These are phyloP conservation scores for Metschnikowia gelsemii DNA, from an alignment of 805 yeast genomes.

Conservation along the genomic window DNA sequence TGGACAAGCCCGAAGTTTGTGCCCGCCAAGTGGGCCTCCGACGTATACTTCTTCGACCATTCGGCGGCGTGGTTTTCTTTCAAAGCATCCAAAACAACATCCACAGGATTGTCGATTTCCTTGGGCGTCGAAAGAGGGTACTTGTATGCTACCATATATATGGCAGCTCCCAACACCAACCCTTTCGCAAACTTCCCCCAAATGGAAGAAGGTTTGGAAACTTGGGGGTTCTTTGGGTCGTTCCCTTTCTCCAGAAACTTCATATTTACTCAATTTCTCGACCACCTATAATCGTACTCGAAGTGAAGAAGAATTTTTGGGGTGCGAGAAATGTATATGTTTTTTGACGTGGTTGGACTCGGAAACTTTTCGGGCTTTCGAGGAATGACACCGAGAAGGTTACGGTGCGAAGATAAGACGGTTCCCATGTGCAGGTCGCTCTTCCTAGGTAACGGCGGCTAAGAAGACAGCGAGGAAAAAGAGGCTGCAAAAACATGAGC, in stretches of 20 bases:
- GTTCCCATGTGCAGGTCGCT: no score
- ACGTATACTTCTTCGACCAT: slow-evolving; percentile 55
- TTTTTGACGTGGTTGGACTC: no score
- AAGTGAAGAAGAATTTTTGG: no score
- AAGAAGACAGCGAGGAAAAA: no score
- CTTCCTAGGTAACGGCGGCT: no score
- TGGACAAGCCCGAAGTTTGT: slow-evolving; percentile 45
- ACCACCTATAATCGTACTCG: no score
- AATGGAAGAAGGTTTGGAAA: neutral
- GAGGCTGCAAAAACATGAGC: no score
- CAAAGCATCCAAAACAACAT: slow-evolving; percentile 29
- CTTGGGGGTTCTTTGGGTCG: neutral
- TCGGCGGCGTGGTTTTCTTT: slow-evolving; percentile 44
- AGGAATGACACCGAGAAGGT: no score
- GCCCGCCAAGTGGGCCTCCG: slow-evolving; percentile 53
- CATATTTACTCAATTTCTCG: no score
- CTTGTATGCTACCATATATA: slow-evolving; percentile 6
- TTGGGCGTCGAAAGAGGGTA: neutral
- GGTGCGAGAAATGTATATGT: no score
- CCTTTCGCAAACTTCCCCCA: slow-evolving; percentile 3
- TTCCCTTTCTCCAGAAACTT: slow-evolving; percentile 1
- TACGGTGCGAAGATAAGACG: no score
- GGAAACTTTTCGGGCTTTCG: no score
- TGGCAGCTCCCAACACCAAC: slow-evolving; percentile 7
- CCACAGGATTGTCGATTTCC: slow-evolving; percentile 13